Base-by-base conservation (phyloP, 176 grass and related monocot genomes). In the Hordeum marinum region DNA sequence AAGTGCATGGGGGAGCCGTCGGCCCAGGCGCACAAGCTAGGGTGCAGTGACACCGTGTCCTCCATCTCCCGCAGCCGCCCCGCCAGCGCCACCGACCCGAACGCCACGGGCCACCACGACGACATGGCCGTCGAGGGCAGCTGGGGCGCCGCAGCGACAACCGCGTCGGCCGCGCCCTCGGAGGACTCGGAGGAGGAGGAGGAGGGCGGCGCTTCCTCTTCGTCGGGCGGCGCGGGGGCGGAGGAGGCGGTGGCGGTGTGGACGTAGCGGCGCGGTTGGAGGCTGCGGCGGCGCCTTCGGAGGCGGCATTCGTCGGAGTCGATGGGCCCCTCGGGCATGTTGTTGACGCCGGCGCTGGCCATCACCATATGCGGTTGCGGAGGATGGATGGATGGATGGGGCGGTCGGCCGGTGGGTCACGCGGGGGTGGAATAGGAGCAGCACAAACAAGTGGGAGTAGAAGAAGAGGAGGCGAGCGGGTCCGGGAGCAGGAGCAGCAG, bases 41-140 rank as follows among this genome's bases (percentile, higher is more conserved):
- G 93, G 13, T 35, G 86, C 4, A 92, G 57, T 3, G 93, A 95
- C 3, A 98, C 60, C 25, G 91, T 63, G 68, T 98, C 96, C 90
- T 98, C 91, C 91, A 95, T 98, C 43, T 89, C 88, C 20, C 93
- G 80, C 85, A 87, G 83, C 54, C 91, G 80, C 9, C 96, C 96
- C 0, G 89, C 60, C 9, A 98, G 42, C 1, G 86, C 83, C 7
- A 98, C 37, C 5, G 45, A 83, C n/a, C 96, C 96, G 83, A 95
- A 98, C 65, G 85, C 63, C 18, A 87, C 68, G 4, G 89, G 77
- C 82, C 80, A 29, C 29, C 29, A 29, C 29, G 29, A 29, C 29
- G 29, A 29, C 29, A 29, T 29, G 29, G 29, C 29, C 29, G 29
- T 29, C 29, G 29, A 29, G 29, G 25, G 42, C 17, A 15, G 67